Evolutionary conservation across 176 grass and related monocot species (phyloP).

Genomic region (Neostapfia colusana): DNA sequence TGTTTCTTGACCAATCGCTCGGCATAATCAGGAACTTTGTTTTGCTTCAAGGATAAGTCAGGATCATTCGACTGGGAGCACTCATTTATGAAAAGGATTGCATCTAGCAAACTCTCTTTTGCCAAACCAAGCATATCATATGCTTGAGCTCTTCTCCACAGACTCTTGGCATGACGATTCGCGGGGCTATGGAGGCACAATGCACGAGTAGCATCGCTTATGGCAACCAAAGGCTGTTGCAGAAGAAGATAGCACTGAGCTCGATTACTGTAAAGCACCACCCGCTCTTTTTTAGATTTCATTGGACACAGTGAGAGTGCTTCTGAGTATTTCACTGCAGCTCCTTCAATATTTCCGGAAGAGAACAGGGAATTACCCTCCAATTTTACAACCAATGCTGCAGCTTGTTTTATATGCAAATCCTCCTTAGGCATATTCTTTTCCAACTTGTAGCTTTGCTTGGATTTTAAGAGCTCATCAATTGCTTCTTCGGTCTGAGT

Average conservation of each 20-base stretch:
- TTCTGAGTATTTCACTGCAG: conserved; percentile 92
- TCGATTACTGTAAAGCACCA: conserved; percentile 93
- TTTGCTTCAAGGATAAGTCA: conserved; percentile 84
- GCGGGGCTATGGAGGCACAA: conserved; percentile 88
- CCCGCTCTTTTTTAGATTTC: conserved; percentile 99
- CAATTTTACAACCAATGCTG: conserved; percentile 93
- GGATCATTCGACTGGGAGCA: conserved; percentile 86
- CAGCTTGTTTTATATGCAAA: conserved; percentile 97
- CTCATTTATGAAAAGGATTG: conserved; percentile 96
- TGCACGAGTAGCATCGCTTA: conserved; percentile 85
- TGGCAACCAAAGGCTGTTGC: conserved; percentile 85
- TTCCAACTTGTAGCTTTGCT: conserved; percentile 78
- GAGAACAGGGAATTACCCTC: conserved; percentile 99
- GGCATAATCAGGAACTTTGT: conserved; percentile 99
- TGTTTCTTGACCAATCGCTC: conserved; percentile 95
- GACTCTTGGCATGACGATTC: conserved; percentile 89
- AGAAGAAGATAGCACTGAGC: conserved; percentile 96
- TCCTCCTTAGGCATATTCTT: conserved; percentile 98
- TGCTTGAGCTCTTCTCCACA: conserved; percentile 98
- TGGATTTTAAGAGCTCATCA: conserved; percentile 77
- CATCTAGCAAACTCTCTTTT: conserved; percentile 96
- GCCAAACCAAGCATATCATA: conserved; percentile 98
- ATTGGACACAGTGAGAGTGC: conserved; percentile 87
- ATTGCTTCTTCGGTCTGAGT: conserved; percentile 72
- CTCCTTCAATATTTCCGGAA: conserved; percentile 87